Conservation (phyloP, 441 rosid genomes). For the Kokia cookei region DNA sequence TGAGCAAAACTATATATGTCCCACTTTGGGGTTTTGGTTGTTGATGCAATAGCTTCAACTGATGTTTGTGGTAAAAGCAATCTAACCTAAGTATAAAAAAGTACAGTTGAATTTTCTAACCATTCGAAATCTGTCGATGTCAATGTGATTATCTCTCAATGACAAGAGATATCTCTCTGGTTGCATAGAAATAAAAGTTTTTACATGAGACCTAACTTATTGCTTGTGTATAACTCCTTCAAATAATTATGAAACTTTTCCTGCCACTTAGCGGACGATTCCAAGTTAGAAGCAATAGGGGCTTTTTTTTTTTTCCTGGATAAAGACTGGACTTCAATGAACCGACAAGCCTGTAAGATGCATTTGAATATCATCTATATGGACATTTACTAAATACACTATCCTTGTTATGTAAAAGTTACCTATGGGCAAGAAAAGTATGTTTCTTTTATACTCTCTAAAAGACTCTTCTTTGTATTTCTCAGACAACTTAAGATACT, state of each 20-base stretch:
- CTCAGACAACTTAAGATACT: not conserved
- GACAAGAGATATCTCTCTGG: not conserved
- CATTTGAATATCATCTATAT: not conserved
- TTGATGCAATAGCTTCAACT: not conserved
- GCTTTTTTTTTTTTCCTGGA: not conserved
- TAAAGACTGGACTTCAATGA: not conserved
- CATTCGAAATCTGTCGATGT: not conserved
- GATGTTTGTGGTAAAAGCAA: not conserved
- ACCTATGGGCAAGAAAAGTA: not conserved
- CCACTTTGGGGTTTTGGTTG: not conserved
- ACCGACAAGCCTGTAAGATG: not conserved
- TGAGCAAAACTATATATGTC: not conserved
- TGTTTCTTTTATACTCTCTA: not conserved
- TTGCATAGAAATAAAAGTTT: slow-evolving; percentile 1
- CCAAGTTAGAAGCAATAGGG: not conserved
- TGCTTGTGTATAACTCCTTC: not conserved
- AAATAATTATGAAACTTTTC: not conserved
- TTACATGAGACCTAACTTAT: not conserved
- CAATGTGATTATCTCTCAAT: not conserved
- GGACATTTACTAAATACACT: not conserved
- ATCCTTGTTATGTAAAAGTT: not conserved
- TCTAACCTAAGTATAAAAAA: not conserved
- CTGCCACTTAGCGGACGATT: not conserved
- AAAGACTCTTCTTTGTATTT: not conserved
- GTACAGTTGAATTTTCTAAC: not conserved